Evolutionary conservation across 148 eudicot species (phyloP).

Genomic region (Agrostemma githago): DNA sequence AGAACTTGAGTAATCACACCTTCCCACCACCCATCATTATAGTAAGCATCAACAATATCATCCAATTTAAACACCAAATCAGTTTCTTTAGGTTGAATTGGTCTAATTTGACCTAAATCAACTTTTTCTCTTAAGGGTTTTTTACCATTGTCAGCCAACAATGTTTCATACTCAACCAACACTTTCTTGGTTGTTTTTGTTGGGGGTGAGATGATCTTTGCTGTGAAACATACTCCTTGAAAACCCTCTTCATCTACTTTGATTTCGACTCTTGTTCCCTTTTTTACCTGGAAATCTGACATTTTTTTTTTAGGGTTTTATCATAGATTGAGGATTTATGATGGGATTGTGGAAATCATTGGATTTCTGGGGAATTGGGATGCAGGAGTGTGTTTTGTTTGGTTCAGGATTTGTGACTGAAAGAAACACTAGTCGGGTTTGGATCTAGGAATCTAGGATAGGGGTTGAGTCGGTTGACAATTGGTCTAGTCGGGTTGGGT

Average conservation of each 20-base stretch:
- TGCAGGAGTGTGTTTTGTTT: background rate
- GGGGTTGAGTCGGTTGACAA: too few relatives aligned
- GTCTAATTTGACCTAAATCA: slow-evolving; percentile 65
- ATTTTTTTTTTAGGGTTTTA: slow-evolving; percentile 12
- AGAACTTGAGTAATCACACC: slow-evolving; percentile 58
- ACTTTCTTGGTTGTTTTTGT: slow-evolving; percentile 24
- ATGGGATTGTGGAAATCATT: too few relatives aligned
- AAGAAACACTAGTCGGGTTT: background rate
- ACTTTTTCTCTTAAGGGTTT: slow-evolving; percentile 49
- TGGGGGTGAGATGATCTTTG: slow-evolving; percentile 45
- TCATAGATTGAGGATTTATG: background rate
- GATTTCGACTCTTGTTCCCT: slow-evolving; percentile 58
- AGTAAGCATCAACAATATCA: slow-evolving; percentile 70
- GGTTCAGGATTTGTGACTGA: background rate
- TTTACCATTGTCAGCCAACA: slow-evolving; percentile 32
- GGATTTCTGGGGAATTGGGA: too few relatives aligned
- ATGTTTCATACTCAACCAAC: slow-evolving; percentile 58
- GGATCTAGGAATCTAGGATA: background rate
- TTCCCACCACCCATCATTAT: slow-evolving; percentile 92
- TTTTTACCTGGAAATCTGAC: slow-evolving; percentile 34
- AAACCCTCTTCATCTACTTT: slow-evolving; percentile 79
- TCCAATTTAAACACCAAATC: slow-evolving; percentile 34
- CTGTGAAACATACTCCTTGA: slow-evolving; percentile 72
- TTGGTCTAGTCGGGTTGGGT: too few relatives aligned
- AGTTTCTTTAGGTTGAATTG: slow-evolving; percentile 46